Evolutionary conservation across 805 yeast genomes (phyloP).

Genomic region (Dipodascopsis uninucleata): DNA sequence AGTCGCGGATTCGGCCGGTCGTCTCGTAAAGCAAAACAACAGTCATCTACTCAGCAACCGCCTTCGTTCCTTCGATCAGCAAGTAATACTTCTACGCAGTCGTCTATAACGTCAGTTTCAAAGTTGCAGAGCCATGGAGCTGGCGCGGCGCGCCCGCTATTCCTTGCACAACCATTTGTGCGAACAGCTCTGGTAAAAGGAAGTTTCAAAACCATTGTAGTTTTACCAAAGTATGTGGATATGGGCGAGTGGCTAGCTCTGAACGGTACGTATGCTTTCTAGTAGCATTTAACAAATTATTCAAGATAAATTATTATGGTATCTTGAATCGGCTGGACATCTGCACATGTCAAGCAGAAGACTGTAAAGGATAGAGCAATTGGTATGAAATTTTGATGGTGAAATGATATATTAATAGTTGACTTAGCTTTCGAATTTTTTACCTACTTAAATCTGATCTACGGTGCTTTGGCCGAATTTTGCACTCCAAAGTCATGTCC

Average conservation of each 20-base stretch:
- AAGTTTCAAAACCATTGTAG: conserved; percentile 91
- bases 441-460: conserved; percentile 79
- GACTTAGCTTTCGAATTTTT: conserved; percentile 72
- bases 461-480: conserved; percentile 85
- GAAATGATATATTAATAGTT: too few relatives aligned
- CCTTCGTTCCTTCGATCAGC: conserved; percentile 22
- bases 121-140: conserved; percentile 30
- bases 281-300: neutral
- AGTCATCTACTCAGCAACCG: conserved; percentile 24
- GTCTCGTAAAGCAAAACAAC: conserved; percentile 46
- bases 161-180: conserved; percentile 87
- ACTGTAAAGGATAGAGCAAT: too few relatives aligned
- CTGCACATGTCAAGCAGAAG: too few relatives aligned
- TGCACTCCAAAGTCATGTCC: conserved; percentile 87
- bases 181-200: conserved; percentile 95
- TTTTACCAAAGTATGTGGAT: conserved; percentile 91
- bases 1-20: conserved; percentile 58
- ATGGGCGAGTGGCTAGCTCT: conserved; percentile 94
- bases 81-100: conserved; percentile 3
- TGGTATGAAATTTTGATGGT: too few relatives aligned
- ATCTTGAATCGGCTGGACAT: too few relatives aligned
- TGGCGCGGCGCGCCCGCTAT: conserved; percentile 49
- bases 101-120: conserved; percentile 26
- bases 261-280: conserved; percentile 40
- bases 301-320: neutral